Conservation (phyloP, 2,329 filamentous ascomycete species). For the Penicillium sp. region DNA sequence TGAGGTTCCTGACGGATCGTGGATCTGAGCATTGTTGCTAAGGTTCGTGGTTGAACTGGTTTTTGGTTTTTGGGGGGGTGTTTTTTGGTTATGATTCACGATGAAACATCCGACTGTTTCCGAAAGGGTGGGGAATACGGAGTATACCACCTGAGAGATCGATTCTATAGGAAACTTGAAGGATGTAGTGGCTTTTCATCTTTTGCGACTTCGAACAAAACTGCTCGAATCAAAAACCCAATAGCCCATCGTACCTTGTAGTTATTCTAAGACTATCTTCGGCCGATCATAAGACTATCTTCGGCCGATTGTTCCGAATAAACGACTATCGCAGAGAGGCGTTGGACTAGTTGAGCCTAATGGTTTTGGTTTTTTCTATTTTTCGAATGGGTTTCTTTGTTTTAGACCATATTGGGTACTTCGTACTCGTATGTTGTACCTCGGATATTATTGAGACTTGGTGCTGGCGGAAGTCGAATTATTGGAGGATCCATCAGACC, state of each 20-base stretch:
- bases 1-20: background rate
- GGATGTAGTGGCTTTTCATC: background rate
- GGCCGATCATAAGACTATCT: background rate
- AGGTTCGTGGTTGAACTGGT: background rate
- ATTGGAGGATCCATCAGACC: background rate
- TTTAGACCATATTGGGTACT: background rate
- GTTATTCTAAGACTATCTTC: background rate
- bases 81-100: background rate
- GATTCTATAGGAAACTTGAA: background rate
- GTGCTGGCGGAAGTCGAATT: background rate
- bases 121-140: background rate
- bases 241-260: no score
- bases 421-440: background rate
- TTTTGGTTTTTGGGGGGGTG: background rate
- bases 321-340: background rate
- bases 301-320: background rate
- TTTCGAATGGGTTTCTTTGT: background rate
- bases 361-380: no score
- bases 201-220: background rate
- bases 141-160: background rate
- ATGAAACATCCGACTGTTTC: conserved; percentile 1
- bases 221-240: background rate
- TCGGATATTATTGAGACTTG: no score
- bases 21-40: background rate
- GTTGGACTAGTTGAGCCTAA: background rate